Evolutionary conservation across 164 flowering plant genomes (phyloP), one percentile per base, ranked within the genome.

Genomic region (Nymphaea thermarum): DNA sequence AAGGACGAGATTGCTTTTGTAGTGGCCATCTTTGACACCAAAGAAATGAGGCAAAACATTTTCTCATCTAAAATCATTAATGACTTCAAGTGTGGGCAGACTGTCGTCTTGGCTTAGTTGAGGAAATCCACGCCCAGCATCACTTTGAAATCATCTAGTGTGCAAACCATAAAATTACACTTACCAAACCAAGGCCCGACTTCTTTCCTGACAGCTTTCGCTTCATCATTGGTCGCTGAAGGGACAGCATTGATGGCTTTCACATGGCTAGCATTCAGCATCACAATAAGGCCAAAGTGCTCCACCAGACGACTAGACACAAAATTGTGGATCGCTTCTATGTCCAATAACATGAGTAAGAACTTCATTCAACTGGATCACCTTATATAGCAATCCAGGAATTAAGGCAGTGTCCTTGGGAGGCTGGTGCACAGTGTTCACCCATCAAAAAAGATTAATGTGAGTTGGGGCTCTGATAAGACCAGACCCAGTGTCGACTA

Each of bases 261-360:
- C 7, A 72, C 44, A 14, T 12, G 7, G 44, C 25, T 64, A 1
- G 4, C 2, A 44, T 36, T 18, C 47, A 2, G 6, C 4, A 3
- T 15, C 6, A 47, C 2, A 6, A 1, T 6, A 3, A 69, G 43
- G 16, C 25, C 66, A 4, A 69, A 45, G 18, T 17, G 2, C 5
- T 2, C 60, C 7, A 63, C 66, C 2, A 6, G 4, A 0, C 43
- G 3, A 8, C 55, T 17, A n/a, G 68, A 44, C 3, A 72, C 53
- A 44, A 76, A 72, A 12, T 61, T 72, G 14, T 76, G 43, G 2
- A 68, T 67, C 5, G 63, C 68, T 0, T 66, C 60, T 0, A 17
- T 70, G 11, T 76, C 69, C 60, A 55, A 1, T 2, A 55, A 8
- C 60, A 8, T 16, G 10, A 1, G 16, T 16, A 2, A 5, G 25